phyloP scores from a whole-genome alignment of 768 basidiomycete species.

The Suillus discolor region DNA sequence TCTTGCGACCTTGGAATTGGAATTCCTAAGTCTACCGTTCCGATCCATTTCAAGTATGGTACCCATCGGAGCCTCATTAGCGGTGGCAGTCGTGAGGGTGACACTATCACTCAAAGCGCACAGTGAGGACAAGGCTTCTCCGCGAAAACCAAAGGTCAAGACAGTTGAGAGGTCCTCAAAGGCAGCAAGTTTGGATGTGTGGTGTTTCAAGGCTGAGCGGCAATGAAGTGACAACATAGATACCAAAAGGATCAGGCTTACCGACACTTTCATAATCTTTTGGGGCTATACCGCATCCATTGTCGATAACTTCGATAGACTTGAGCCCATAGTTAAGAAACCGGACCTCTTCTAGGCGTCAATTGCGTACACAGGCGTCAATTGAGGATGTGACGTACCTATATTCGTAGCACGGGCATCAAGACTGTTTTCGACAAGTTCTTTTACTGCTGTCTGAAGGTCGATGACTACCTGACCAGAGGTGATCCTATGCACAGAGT shows the following conservation, averaged over 20 bases:
- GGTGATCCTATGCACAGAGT: slow-evolving; percentile 85
- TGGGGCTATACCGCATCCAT: slow-evolving; percentile 83
- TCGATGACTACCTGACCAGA: slow-evolving; percentile 96
- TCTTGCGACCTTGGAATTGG: slow-evolving; percentile 64
- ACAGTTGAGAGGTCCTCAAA: slow-evolving; percentile 75
- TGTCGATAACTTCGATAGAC: slow-evolving; percentile 87
- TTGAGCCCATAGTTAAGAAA: slow-evolving; percentile 88
- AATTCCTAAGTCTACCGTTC: slow-evolving; percentile 59
- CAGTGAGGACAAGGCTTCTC: slow-evolving; percentile 93
- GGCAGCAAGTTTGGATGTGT: slow-evolving; percentile 87
- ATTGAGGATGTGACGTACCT: slow-evolving; percentile 48
- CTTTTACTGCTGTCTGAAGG: slow-evolving; percentile 92
- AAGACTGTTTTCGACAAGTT: slow-evolving; percentile 93
- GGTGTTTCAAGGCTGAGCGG: slow-evolving; percentile 77
- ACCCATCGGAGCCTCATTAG: slow-evolving; percentile 74
- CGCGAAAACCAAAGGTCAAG: slow-evolving; percentile 90
- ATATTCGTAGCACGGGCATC: slow-evolving; percentile 90
- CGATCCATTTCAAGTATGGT: slow-evolving; percentile 73
- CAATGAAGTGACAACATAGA: slow-evolving; percentile 2
- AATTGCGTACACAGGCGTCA: slow-evolving; percentile 3
- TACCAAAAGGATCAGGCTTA: slow-evolving; percentile 34
- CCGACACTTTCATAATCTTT: slow-evolving; percentile 80
- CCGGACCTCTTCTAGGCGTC: slow-evolving; percentile 65
- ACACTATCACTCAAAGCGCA: slow-evolving; percentile 81
- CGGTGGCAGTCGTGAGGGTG: slow-evolving; percentile 72